Conservation (phyloP, 164 flowering plant species). For the Piper betle region DNA sequence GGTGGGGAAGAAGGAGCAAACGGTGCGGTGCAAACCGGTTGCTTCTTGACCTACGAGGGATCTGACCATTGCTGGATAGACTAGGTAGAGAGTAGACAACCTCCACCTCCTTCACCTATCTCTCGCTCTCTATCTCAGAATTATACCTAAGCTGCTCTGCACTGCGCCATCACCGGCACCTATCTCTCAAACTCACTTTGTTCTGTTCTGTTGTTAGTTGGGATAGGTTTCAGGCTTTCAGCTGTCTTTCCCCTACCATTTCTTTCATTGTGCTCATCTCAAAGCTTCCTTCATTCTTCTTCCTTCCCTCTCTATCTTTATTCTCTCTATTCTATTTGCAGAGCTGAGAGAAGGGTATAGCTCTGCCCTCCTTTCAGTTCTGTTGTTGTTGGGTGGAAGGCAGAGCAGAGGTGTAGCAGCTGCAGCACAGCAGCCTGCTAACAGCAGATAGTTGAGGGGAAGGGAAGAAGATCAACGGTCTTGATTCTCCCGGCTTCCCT, state of each 20-base stretch:
- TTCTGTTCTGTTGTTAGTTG: neutral
- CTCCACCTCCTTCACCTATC: neutral
- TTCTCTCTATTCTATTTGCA: neutral
- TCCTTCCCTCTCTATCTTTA: no score
- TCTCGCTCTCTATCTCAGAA: neutral
- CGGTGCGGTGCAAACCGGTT: slow-evolving; percentile 2
- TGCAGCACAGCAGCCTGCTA: neutral
- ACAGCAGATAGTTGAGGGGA: neutral
- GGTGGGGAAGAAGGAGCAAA: neutral
- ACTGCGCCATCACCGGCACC: no score
- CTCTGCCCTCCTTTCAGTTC: neutral
- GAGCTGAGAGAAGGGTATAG: neutral
- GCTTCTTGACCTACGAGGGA: neutral
- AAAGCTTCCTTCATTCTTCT: no score
- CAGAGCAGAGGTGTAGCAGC: slow-evolving; percentile 1
- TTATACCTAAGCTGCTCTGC: no score
- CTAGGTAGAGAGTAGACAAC: no score
- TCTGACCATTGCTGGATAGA: neutral
- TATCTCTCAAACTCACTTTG: neutral
- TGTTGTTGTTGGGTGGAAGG: neutral
- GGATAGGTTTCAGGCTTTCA: neutral
- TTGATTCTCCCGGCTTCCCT: slow-evolving; percentile 3
- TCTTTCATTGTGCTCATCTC: neutral
- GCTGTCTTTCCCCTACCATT: no score
- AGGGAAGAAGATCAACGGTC: slow-evolving; percentile 17